Evolutionary conservation across 768 basidiomycete genomes (phyloP), one percentile per base, ranked within the genome.

Genomic region (Lentinula guzmanii): DNA sequence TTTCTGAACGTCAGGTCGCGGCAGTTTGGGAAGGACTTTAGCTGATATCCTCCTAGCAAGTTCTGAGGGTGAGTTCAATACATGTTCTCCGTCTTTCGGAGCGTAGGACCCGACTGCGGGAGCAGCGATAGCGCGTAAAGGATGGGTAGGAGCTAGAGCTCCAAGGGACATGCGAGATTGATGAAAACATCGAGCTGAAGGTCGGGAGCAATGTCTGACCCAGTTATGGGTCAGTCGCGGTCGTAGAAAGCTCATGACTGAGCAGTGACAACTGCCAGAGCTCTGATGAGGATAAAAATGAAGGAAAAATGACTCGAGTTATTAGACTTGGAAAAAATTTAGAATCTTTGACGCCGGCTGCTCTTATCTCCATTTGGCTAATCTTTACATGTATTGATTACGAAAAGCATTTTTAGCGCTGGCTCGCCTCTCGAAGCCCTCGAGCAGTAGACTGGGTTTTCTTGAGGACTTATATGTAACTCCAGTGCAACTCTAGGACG

Each of bases 1-100:
- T 70, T 94, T 95, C 73, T 90, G 86, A 56, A 98, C 95, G 66
- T 97, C 86, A 13, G 95, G 92, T 41, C 93, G 87, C 46, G 91
- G 88, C 37, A 98, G 81, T 70, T 92, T 91, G 37, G 97, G 95
- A 21, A 99, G 82, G 61, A 98, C 96, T 68, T 89, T 92, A 34
- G 95, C 95, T 9, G 95, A 97, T 62, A 99, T 87, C 70, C 84
- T 89, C 66, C 95, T 86, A 13, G 97, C 97, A 62, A 98, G 81
- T 69, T 96, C 96, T 4, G 95, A 97, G 5, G 97, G 93, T 0
- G 95, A 95, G 72, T 87, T 95, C 71, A 97, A 84, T 63, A 91
- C 89, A 65, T 87, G 86, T 68, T 91, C 87, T 58, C 81, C 82
- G 52, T 87, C 82, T 65, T 87, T 85, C 51, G 82, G 83, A 33